phyloP scores from a whole-genome alignment of 257 asterid species.

The Lantana camara region DNA sequence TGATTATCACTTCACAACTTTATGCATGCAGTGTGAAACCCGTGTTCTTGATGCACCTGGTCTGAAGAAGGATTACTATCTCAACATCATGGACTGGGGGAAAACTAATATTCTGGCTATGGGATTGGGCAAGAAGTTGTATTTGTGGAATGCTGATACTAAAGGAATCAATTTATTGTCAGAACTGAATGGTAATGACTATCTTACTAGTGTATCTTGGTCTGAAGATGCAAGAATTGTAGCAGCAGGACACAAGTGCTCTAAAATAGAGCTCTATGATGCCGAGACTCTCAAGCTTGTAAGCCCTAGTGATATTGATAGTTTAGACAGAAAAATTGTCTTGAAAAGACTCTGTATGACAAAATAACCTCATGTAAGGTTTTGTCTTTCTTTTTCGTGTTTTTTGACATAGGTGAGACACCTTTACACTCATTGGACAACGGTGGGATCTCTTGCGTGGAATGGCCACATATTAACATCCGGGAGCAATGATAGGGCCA shows the following conservation, averaged over 20 bases:
- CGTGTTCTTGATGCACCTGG: slow-evolving; percentile 60
- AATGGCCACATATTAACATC: slow-evolving; percentile 60
- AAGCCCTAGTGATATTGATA: slow-evolving; percentile 21
- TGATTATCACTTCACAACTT: too few relatives aligned
- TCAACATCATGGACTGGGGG: slow-evolving; percentile 79
- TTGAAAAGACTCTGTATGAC: too few relatives aligned
- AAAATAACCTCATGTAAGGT: too few relatives aligned
- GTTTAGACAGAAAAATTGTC: too few relatives aligned
- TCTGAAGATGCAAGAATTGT: slow-evolving; percentile 53
- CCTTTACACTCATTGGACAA: slow-evolving; percentile 49
- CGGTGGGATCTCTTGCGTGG: slow-evolving; percentile 73
- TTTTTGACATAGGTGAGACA: slow-evolving; percentile 46
- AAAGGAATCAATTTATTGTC: slow-evolving; percentile 29
- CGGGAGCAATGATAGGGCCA: slow-evolving; percentile 62
- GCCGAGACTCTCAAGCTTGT: slow-evolving; percentile 62
- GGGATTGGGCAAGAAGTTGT: slow-evolving; percentile 52
- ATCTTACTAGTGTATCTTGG: slow-evolving; percentile 74
- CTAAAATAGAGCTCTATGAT: slow-evolving; percentile 58
- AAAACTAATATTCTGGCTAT: slow-evolving; percentile 56
- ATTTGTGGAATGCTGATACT: slow-evolving; percentile 51
- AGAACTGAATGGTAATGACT: slow-evolving; percentile 33
- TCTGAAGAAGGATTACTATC: slow-evolving; percentile 57
- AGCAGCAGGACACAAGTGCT: slow-evolving; percentile 55
- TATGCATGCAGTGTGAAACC: slow-evolving; percentile 45
- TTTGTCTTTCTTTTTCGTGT: too few relatives aligned